These are phyloP conservation scores for Nemania diffusa DNA, from an alignment of 2,329 filamentous ascomycete species.

Conservation along the genomic window DNA sequence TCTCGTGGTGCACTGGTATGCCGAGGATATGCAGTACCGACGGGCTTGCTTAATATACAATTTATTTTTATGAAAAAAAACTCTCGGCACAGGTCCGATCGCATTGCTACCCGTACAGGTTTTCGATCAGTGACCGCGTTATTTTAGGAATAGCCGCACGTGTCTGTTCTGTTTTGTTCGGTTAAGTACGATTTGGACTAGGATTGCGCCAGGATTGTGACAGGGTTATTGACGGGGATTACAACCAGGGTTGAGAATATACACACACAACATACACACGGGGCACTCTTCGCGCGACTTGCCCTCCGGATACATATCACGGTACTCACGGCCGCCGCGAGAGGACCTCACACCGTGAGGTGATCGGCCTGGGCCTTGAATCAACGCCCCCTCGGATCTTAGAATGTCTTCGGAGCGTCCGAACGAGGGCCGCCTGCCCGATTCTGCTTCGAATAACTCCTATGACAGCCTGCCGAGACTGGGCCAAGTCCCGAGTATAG, in stretches of 20 bases:
- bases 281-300: neutral
- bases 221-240: neutral
- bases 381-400: neutral
- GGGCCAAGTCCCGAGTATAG: conserved; percentile 16
- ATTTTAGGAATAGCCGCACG: conserved; percentile 24
- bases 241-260: neutral
- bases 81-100: neutral
- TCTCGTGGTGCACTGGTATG: neutral
- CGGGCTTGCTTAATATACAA: neutral
- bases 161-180: neutral
- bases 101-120: neutral
- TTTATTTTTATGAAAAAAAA: neutral
- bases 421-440: conserved; percentile 16
- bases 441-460: conserved; percentile 6
- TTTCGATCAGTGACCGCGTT: conserved; percentile 8
- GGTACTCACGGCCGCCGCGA: neutral
- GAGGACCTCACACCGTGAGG: conserved; percentile 9
- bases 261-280: neutral
- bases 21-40: neutral
- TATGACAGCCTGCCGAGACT: conserved; percentile 24
- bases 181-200: neutral
- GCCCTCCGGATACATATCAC: neutral
- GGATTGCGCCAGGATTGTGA: neutral
- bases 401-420: conserved; percentile 21
- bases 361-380: neutral